Evolutionary conservation across 2,329 filamentous ascomycete genomes (phyloP), one percentile per base, ranked within the genome.

Genomic region (Scedosporium apiospermum): DNA sequence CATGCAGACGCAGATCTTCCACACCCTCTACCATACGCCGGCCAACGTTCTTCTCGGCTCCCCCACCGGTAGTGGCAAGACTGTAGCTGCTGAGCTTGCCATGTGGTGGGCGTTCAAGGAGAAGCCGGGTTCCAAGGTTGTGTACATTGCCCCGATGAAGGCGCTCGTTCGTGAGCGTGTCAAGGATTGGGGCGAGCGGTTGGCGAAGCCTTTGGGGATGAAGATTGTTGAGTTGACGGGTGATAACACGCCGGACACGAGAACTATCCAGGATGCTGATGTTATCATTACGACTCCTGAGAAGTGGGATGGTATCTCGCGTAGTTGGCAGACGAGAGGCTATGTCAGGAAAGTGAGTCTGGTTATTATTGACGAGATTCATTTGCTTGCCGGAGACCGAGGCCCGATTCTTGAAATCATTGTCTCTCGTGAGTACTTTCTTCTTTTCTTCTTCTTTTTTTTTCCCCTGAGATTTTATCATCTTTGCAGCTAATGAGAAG

Each of bases 81-180:
- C 96, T 0, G 90, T 99, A 49, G 95, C 96, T 18, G 92, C 90
- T 58, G 95, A 99, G 72, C 77, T 99, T 65, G 93, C 96, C 27
- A 98, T 99, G 93, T 99, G 96, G 96, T 97, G 93, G 92, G 93
- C 95, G 2, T 98, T 99, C 76, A 87, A 93, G 14, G 93, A 97
- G 72, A 88, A 89, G 60, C 95, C 95, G 1, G 92, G 93, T 3
- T 96, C 92, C 3, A 99, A 99, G 76, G 93, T 99, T 2, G 95
- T 99, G 12, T 99, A 99, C 73, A 98, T 99, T 71, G 95, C 95
- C 2, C 96, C 96, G 0, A 99, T 99, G 96, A 99, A 99, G 75
- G 96, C 96, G 0, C 86, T 99, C 38, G 95, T 99, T 21, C 90
- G 95, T 3, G 95, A 99, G 74, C 87, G 95, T 75, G 93, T 99